phyloP scores from a whole-genome alignment of 2,329 filamentous ascomycete species.

The Aspergillus calidoustus region DNA sequence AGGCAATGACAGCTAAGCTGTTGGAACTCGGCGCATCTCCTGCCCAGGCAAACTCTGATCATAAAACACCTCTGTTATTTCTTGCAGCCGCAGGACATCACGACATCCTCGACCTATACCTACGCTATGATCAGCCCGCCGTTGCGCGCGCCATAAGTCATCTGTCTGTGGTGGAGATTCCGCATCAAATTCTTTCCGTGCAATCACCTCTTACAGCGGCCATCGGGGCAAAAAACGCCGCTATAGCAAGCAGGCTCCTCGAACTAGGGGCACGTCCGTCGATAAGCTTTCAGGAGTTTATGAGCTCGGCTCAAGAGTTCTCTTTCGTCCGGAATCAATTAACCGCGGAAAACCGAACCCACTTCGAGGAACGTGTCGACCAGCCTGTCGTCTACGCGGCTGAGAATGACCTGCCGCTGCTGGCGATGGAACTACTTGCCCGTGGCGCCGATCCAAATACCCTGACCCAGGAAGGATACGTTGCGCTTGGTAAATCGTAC shows the following conservation, averaged over 20 bases:
- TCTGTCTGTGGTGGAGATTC: conserved; percentile 50
- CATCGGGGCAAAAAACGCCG: conserved; percentile 57
- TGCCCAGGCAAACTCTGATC: conserved; percentile 70
- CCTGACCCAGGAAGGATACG: conserved; percentile 50
- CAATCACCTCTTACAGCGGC: conserved; percentile 63
- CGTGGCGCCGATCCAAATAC: conserved; percentile 69
- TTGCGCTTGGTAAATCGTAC: conserved; percentile 7
- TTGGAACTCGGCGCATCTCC: conserved; percentile 73
- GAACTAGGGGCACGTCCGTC: conserved; percentile 63
- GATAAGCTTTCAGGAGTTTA: conserved; percentile 60
- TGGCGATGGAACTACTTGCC: conserved; percentile 64
- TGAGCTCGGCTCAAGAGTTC: conserved; percentile 28
- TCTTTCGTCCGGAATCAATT: conserved; percentile 34
- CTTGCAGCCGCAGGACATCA: conserved; percentile 58
- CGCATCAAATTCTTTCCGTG: conserved; percentile 38
- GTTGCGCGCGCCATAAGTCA: conserved; percentile 70
- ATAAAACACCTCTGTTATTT: conserved; percentile 69
- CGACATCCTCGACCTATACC: conserved; percentile 49
- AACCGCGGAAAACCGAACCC: conserved; percentile 53
- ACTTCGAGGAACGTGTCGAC: conserved; percentile 54
- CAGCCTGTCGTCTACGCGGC: conserved; percentile 72
- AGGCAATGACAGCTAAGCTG: conserved; percentile 67
- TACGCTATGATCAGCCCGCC: conserved; percentile 63
- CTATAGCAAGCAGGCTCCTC: conserved; percentile 65
- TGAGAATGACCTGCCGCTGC: conserved; percentile 53